phyloP scores from a whole-genome alignment of 768 basidiomycete species.

The Lentinula lateritia region DNA sequence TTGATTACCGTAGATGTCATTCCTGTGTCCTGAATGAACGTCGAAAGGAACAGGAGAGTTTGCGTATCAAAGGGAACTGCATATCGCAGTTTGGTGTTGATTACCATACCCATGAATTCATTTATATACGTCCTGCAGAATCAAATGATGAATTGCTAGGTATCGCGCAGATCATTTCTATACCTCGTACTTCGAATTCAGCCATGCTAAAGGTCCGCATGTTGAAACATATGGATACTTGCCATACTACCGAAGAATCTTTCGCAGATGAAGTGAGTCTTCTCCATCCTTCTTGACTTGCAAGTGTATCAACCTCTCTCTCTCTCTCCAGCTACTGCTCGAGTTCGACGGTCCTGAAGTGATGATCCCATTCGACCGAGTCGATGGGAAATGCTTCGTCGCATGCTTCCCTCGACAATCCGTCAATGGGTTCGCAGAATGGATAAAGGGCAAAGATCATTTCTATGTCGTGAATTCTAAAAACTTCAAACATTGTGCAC shows the following conservation, averaged over 20 bases:
- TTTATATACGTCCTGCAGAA: conserved; percentile 42
- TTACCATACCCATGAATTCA: conserved; percentile 59
- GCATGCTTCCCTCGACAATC: conserved; percentile 22
- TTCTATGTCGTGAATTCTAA: conserved; percentile 42
- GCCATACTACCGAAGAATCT: conserved; percentile 6
- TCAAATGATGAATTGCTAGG: conserved; percentile 27
- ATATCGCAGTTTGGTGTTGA: conserved; percentile 33
- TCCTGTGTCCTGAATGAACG: conserved; percentile 37
- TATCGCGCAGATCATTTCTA: conserved; percentile 54
- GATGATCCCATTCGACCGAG: conserved; percentile 23
- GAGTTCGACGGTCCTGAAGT: not conserved
- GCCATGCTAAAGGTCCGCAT: not conserved
- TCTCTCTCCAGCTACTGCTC: not conserved
- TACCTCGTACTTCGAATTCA: conserved; percentile 4
- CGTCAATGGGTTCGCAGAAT: conserved; percentile 26
- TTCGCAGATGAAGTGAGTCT: not conserved
- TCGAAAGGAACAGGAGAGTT: conserved; percentile 15
- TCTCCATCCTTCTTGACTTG: too few relatives aligned
- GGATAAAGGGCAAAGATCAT: conserved; percentile 54
- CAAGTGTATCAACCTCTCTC: not conserved
- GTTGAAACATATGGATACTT: not conserved
- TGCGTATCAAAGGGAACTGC: conserved; percentile 12
- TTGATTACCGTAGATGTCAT: conserved; percentile 36
- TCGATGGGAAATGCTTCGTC: conserved; percentile 57
- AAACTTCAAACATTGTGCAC: not conserved